Evolutionary conservation across 208 protist species (phyloP), one percentile per base, ranked within the genome.

Genomic region (Spongospora subterranea): DNA sequence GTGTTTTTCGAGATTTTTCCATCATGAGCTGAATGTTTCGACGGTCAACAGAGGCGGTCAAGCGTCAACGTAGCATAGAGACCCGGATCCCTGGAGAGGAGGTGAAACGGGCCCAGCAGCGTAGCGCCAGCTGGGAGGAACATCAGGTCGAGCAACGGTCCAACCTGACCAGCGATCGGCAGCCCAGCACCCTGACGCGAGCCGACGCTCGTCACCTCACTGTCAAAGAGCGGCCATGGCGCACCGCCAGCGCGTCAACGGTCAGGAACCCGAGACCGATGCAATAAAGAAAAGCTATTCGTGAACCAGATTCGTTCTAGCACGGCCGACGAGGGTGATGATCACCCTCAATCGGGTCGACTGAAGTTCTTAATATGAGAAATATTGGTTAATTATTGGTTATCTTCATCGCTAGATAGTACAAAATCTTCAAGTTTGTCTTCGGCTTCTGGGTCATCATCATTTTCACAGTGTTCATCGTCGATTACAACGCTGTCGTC

Each of bases 61-160:
- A 82, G 35, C 71, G 71, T 45, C 71, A 82, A 35, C 71, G n/a
- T 45, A 82, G n/a, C n/a, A 82, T 82, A 6, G 71, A 82, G 71
- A 82, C 11, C 71, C n/a, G 71, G 11, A 35, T 39, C 13, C 71
- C 71, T 35, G 71, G n/a, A 20, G 71, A 82, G 35, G 71, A 35
- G 6, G n/a, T 82, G 11, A 35, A n/a, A 35, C 71, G 71, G 71
- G 71, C 35, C 6, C 6, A 35, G 71, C 71, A 82, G 71, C 71
- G 71, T n/a, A n/a, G n/a, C n/a, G 17, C 6, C 40, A 45, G 40
- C 71, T 6, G 40, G 6, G n/a, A 6, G 17, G 40, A 82, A 35
- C 35, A 6, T 82, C 71, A 82, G 35, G 13, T 6, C 6, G 35
- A 35, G 17, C 71, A 35, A 6, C 35, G 35, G 6, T 43, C 71